A percentile compares a stretch with the other conserved stretches of the same genome.
These are phyloP conservation scores for Acacia melanoxylon DNA, from an alignment of 306 rosid genomes.

Conservation along the genomic window DNA sequence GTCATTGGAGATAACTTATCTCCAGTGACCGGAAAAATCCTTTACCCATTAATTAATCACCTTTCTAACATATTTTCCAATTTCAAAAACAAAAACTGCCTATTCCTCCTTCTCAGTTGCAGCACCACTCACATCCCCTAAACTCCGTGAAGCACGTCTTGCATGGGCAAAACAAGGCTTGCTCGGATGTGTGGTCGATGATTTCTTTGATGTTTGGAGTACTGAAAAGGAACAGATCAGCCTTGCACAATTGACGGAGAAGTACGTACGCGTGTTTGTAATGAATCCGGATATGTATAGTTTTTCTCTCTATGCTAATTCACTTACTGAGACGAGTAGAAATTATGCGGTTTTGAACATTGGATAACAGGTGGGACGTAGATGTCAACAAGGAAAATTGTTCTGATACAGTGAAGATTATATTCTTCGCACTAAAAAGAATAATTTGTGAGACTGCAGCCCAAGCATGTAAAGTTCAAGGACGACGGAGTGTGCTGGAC, in stretches of 20 bases:
- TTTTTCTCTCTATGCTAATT: too few species aligned
- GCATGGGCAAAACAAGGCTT: conserved; percentile 54
- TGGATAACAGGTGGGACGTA: conserved; percentile 51
- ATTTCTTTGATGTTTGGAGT: conserved; percentile 56
- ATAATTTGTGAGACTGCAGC: conserved; percentile 42
- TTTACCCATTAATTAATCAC: too few species aligned
- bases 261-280: conserved; percentile 29
- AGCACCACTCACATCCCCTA: conserved; percentile 23
- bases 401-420: conserved; percentile 49
- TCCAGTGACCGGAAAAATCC: too few species aligned
- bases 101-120: neutral
- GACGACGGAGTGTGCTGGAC: neutral
- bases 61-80: too few species aligned
- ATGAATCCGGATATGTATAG: neutral
- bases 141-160: conserved; percentile 52
- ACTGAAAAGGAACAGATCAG: conserved; percentile 53
- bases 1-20: too few species aligned
- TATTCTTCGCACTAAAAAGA: conserved; percentile 40
- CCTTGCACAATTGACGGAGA: conserved; percentile 40
- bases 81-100: neutral
- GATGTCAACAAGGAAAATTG: conserved; percentile 41
- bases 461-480: neutral
- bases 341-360: too few species aligned
- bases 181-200: conserved; percentile 50
- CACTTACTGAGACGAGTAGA: too few species aligned